These are phyloP conservation scores for Apiospora koreana DNA, from an alignment of 2,329 filamentous ascomycete species.

Conservation along the genomic window DNA sequence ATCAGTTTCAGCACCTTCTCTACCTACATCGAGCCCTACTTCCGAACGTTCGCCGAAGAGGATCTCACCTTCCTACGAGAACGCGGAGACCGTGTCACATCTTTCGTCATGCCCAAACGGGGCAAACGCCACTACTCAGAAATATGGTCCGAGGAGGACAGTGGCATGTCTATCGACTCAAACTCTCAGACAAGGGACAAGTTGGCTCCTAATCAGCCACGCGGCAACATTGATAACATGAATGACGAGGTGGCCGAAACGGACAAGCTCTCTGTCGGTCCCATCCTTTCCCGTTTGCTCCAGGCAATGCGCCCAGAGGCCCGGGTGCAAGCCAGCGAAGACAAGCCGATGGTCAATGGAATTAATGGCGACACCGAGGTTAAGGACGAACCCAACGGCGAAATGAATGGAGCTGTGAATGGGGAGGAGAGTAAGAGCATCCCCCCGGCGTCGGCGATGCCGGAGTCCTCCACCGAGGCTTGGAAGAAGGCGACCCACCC, in stretches of 20 bases:
- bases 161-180: slow-evolving; percentile 71
- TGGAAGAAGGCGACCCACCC: slow-evolving; percentile 78
- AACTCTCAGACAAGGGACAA: slow-evolving; percentile 63
- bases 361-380: slow-evolving; percentile 42
- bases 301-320: slow-evolving; percentile 79
- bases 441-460: slow-evolving; percentile 76
- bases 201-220: slow-evolving; percentile 76
- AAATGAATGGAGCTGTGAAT: slow-evolving; percentile 38
- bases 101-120: slow-evolving; percentile 83
- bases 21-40: slow-evolving; percentile 90
- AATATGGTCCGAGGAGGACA: slow-evolving; percentile 93
- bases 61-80: slow-evolving; percentile 92
- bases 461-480: slow-evolving; percentile 71
- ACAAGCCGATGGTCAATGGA: slow-evolving; percentile 55
- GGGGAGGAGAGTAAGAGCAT: slow-evolving; percentile 44
- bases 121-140: slow-evolving; percentile 86
- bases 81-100: slow-evolving; percentile 77
- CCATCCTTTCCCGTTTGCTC: slow-evolving; percentile 79
- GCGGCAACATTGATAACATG: slow-evolving; percentile 84
- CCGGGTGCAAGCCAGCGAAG: slow-evolving; percentile 56
- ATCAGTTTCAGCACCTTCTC: slow-evolving; percentile 92
- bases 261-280: slow-evolving; percentile 85
- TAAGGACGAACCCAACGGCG: slow-evolving; percentile 57
- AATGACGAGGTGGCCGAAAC: slow-evolving; percentile 85
- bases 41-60: slow-evolving; percentile 86